Evolutionary conservation across 192 early-diverging fungal genomes (phyloP).

Genomic region (Pilaira anomala): DNA sequence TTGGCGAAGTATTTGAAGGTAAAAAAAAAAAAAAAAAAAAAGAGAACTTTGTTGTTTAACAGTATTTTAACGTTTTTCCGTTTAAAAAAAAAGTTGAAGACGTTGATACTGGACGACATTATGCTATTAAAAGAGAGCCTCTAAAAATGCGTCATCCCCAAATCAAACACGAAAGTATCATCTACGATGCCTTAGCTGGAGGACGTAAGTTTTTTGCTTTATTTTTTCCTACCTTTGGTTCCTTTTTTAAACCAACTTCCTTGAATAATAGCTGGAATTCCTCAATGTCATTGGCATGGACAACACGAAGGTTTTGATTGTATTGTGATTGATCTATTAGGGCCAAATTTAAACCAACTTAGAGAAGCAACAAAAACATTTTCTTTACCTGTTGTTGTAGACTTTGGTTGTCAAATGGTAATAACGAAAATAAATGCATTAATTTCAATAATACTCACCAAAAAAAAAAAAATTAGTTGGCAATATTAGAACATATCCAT

Average conservation of each 20-base stretch:
- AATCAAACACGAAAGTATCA: conserved; percentile 44
- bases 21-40: conserved; percentile 1
- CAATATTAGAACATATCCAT: conserved; percentile 37
- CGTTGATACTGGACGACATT: conserved; percentile 39
- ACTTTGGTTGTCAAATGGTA: conserved; percentile 57
- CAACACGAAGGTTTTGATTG: conserved; percentile 45
- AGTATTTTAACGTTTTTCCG: neutral
- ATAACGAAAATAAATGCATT: neutral
- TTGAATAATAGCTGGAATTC: conserved; percentile 45
- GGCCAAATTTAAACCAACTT: conserved; percentile 51
- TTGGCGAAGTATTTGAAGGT: conserved; percentile 64
- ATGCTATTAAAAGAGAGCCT: conserved; percentile 54
- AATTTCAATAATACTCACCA: conserved; percentile 2
- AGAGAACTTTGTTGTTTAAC: neutral
- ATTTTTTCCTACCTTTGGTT: neutral
- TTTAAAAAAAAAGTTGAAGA: conserved; percentile 38
- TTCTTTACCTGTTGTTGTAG: conserved; percentile 41
- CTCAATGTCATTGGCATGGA: conserved; percentile 54
- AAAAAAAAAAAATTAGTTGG: too few species aligned
- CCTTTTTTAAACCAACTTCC: neutral
- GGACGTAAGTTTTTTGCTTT: conserved; percentile 37
- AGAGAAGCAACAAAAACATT: conserved; percentile 40
- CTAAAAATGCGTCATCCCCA: conserved; percentile 42
- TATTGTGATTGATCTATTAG: conserved; percentile 55
- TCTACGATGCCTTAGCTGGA: conserved; percentile 44